phyloP scores from a whole-genome alignment of 1,284 basidiomycete genomes.

The Puccinia coronata region DNA sequence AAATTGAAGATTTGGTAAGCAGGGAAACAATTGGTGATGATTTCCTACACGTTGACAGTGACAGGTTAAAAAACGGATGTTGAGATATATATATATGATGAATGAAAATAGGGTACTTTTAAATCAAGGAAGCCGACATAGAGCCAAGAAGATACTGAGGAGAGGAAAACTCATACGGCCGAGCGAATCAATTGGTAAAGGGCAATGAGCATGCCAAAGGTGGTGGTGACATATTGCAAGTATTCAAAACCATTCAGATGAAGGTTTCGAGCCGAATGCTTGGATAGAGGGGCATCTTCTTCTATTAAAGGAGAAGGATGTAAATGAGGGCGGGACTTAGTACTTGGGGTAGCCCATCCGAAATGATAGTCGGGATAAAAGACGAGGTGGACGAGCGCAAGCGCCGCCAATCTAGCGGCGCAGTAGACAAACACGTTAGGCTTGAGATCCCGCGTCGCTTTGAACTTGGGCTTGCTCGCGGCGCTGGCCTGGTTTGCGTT shows the following conservation, averaged over 20 bases:
- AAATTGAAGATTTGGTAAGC: no score
- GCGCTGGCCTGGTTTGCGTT: not conserved
- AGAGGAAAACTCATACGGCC: not conserved
- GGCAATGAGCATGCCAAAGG: slow-evolving; percentile 13
- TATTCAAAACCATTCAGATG: slow-evolving; percentile 28
- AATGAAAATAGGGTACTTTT: no score
- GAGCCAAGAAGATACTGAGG: no score
- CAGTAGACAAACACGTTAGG: slow-evolving; percentile 37
- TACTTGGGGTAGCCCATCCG: slow-evolving; percentile 13
- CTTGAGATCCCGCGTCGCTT: slow-evolving; percentile 22
- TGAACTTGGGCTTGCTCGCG: not conserved
- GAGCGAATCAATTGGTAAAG: slow-evolving; percentile 16
- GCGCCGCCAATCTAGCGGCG: slow-evolving; percentile 16
- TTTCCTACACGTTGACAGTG: no score
- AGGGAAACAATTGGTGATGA: no score
- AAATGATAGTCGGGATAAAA: slow-evolving; percentile 32
- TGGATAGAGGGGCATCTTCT: not conserved
- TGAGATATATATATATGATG: no score
- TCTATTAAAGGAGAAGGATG: not conserved
- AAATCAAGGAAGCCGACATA: no score
- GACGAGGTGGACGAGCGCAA: slow-evolving; percentile 28
- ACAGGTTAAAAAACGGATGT: no score
- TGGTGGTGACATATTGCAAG: slow-evolving; percentile 23
- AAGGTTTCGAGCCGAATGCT: not conserved
- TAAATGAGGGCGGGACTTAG: not conserved